These are phyloP conservation scores for Phytopythium helicoides DNA, from an alignment of 352 stramenopile genomes.

Conservation along the genomic window DNA sequence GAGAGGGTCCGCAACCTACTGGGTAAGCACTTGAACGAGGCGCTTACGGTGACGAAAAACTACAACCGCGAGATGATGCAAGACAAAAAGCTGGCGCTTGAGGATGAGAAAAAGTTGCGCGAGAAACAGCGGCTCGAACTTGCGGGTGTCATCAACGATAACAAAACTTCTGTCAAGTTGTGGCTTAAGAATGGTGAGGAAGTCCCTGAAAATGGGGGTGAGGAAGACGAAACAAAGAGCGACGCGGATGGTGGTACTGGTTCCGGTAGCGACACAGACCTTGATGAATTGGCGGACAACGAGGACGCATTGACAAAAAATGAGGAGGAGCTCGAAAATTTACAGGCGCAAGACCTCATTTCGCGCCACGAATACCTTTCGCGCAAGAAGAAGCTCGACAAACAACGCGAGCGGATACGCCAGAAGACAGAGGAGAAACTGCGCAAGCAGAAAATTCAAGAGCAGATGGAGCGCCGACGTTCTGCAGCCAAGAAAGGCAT, in stretches of 20 bases:
- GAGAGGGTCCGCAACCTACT: constrained; percentile 66
- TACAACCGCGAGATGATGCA: constrained; percentile 66
- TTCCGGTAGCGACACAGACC: constrained; percentile 58
- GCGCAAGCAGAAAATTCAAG: constrained; percentile 61
- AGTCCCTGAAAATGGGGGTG: constrained; percentile 11
- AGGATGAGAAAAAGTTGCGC: constrained; percentile 80
- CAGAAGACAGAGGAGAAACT: constrained; percentile 50
- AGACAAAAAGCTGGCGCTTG: constrained; percentile 58
- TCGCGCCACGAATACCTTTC: constrained; percentile 81
- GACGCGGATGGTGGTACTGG: constrained; percentile 27
- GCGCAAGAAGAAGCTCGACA: constrained; percentile 69
- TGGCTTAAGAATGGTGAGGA: constrained; percentile 42
- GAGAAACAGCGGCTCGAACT: constrained; percentile 75
- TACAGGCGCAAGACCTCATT: constrained; percentile 61
- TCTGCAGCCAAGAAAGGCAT: constrained; percentile 62
- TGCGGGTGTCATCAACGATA: constrained; percentile 38
- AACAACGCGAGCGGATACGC: constrained; percentile 58
- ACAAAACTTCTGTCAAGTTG: constrained; percentile 57
- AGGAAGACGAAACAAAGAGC: constrained; percentile 40
- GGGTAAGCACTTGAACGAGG: constrained; percentile 53
- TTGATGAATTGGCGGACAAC: constrained; percentile 53
- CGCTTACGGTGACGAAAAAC: constrained; percentile 62
- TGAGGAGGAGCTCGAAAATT: constrained; percentile 70
- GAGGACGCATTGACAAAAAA: constrained; percentile 66
- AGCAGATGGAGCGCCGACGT: constrained; percentile 67